A percentile compares a stretch with the other conserved stretches of the same genome.
Evolutionary conservation across 768 basidiomycete genomes (phyloP).

Genomic region (Mycena vulgaris): DNA sequence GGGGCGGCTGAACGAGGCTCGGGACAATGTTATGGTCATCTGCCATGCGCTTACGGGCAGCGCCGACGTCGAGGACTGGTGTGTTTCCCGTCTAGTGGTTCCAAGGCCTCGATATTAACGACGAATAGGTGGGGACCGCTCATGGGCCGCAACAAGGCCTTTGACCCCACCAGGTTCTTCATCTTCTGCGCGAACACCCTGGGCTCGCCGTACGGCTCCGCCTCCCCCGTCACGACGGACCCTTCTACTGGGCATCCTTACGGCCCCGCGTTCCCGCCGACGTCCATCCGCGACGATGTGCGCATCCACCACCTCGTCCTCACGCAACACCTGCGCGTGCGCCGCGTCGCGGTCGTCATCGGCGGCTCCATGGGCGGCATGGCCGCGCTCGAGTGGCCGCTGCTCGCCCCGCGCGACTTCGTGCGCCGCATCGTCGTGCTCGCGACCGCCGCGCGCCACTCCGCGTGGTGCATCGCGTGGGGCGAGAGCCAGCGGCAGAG

Average conservation of each 20-base stretch:
- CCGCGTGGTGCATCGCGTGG: constrained; percentile 99
- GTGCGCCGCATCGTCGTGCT: constrained; percentile 89
- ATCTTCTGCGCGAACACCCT: constrained; percentile 95
- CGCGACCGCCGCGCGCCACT: constrained; percentile 96
- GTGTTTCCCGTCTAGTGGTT: constrained; percentile 47
- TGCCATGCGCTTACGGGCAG: constrained; percentile 99
- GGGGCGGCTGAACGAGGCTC: constrained; percentile 84
- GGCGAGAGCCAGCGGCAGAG: constrained; percentile 97
- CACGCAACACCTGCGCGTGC: constrained; percentile 81
- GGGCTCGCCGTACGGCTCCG: constrained; percentile 96
- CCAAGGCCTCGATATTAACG: not conserved
- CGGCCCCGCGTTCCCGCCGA: constrained; percentile 95
- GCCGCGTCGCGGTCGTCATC: constrained; percentile 88
- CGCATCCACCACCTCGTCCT: constrained; percentile 90
- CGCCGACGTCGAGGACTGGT: constrained; percentile 99
- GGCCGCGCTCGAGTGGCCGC: constrained; percentile 96
- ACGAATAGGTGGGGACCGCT: constrained; percentile 93
- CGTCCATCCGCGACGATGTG: constrained; percentile 94
- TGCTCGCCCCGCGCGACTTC: constrained; percentile 83
- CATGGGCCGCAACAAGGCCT: constrained; percentile 93
- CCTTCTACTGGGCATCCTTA: constrained; percentile 84
- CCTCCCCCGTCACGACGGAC: constrained; percentile 88
- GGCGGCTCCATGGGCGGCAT: constrained; percentile 99
- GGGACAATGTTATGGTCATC: constrained; percentile 96
- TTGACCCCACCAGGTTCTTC: constrained; percentile 90